These are phyloP conservation scores for Lasiodiplodia theobromae DNA, from an alignment of 2,329 filamentous ascomycete genomes.

Conservation along the genomic window DNA sequence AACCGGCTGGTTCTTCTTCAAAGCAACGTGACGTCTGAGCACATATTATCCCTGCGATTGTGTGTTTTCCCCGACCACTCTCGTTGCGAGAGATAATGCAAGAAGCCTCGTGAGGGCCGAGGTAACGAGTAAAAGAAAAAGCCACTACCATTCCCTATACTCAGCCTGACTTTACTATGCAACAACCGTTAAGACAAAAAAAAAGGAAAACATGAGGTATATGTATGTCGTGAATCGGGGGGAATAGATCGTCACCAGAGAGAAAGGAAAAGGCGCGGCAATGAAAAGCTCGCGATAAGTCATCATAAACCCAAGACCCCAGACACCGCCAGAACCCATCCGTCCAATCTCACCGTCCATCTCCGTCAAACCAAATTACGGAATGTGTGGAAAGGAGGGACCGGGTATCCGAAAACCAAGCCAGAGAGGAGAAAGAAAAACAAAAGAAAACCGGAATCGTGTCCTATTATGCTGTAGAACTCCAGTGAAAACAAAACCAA, in stretches of 20 bases:
- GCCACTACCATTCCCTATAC: not conserved
- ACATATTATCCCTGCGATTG: not conserved
- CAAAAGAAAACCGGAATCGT: not conserved
- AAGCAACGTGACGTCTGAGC: not conserved
- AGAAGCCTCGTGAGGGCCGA: not conserved
- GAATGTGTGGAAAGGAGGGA: not conserved
- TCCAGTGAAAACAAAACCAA: not conserved
- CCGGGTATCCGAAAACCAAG: not conserved
- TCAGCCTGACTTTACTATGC: not conserved
- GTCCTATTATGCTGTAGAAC: not conserved
- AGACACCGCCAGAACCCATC: not conserved
- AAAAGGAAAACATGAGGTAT: not conserved
- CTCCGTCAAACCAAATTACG: not conserved
- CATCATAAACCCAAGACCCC: not conserved
- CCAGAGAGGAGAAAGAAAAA: not conserved
- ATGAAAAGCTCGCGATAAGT: not conserved
- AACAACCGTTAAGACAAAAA: not conserved
- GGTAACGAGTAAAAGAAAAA: not conserved
- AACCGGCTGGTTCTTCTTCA: not conserved
- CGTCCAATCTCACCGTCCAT: not conserved
- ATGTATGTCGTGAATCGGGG: not conserved
- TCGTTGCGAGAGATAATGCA: not conserved
- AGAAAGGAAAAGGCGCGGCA: not conserved
- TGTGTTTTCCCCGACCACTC: not conserved
- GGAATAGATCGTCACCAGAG: not conserved